Evolutionary conservation across 2,329 filamentous ascomycete genomes (phyloP).

Genomic region (Cordyceps tenuipes): DNA sequence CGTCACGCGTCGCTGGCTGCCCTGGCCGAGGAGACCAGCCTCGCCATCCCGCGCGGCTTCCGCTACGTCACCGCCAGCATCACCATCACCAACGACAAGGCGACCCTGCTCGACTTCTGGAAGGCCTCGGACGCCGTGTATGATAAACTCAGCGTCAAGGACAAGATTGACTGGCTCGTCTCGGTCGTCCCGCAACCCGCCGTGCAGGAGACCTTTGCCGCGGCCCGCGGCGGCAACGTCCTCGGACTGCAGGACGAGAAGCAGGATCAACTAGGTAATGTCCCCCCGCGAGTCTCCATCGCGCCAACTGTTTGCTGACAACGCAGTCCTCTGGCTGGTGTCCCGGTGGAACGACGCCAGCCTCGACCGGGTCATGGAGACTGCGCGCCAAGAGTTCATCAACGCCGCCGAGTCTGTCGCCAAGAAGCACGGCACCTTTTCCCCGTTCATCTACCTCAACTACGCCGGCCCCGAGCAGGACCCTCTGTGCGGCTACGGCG

Average conservation of each 20-base stretch:
- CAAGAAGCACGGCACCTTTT: constrained; percentile 9
- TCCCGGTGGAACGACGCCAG: constrained; percentile 12
- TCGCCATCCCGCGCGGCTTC: constrained; percentile 13
- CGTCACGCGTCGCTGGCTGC: constrained; percentile 12
- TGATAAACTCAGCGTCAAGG: constrained; percentile 9
- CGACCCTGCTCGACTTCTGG: constrained; percentile 12
- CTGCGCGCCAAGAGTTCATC: constrained; percentile 8
- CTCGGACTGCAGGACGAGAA: constrained; percentile 10
- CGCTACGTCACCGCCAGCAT: constrained; percentile 15
- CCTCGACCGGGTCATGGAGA: constrained; percentile 9
- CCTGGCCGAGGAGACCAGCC: constrained; percentile 12
- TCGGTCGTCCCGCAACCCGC: constrained; percentile 13
- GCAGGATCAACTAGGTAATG: constrained; percentile 13
- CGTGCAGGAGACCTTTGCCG: constrained; percentile 9
- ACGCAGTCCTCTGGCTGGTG: constrained; percentile 11
- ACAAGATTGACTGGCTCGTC: constrained; percentile 15
- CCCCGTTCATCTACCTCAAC: constrained; percentile 29
- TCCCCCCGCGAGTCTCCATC: not conserved
- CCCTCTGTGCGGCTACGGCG: constrained; percentile 30
- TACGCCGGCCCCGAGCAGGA: constrained; percentile 32
- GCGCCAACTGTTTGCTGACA: not conserved
- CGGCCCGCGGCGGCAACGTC: constrained; percentile 11
- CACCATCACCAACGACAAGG: constrained; percentile 12
- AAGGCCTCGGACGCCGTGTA: constrained; percentile 11
- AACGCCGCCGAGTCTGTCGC: not conserved